Percentiles rank a stretch among this genome's conserved stretches.
Evolutionary conservation across 495 filamentous ascomycete genomes (phyloP).

Genomic region (Penicillium antarcticum): DNA sequence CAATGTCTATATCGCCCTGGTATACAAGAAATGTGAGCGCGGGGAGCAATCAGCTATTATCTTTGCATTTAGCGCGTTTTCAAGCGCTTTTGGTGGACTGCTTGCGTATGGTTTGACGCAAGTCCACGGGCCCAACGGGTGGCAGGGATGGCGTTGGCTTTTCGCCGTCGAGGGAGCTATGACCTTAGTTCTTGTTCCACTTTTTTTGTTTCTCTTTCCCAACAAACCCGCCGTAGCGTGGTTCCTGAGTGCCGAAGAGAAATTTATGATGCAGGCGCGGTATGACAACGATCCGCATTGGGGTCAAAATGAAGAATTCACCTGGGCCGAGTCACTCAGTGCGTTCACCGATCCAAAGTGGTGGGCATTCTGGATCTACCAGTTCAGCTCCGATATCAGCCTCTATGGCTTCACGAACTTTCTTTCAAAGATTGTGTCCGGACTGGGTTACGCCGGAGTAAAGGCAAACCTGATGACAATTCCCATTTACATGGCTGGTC

Average conservation of each 20-base stretch:
- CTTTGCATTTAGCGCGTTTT: slow-evolving; percentile 12
- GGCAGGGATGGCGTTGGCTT: slow-evolving; percentile 11
- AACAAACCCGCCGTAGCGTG: slow-evolving; percentile 5
- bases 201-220: slow-evolving; percentile 9
- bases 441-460: slow-evolving; percentile 9
- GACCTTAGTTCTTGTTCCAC: slow-evolving; percentile 7
- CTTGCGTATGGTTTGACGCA: slow-evolving; percentile 9
- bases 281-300: slow-evolving; percentile 12
- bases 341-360: slow-evolving; percentile 11
- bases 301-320: slow-evolving; percentile 9
- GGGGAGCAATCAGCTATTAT: slow-evolving; percentile 5
- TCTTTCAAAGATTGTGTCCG: slow-evolving; percentile 7
- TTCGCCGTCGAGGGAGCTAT: slow-evolving; percentile 11
- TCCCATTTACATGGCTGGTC: slow-evolving; percentile 11
- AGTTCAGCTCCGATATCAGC: slow-evolving; percentile 13
- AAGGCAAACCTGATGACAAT: slow-evolving; percentile 10
- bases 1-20: slow-evolving; percentile 9
- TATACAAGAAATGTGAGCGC: slow-evolving; percentile 11
- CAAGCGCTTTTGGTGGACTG: slow-evolving; percentile 10
- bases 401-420: slow-evolving; percentile 11
- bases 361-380: slow-evolving; percentile 11
- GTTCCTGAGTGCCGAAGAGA: slow-evolving; percentile 9
- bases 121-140: slow-evolving; percentile 9
- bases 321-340: slow-evolving; percentile 5
- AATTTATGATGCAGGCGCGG: slow-evolving; percentile 8